These are phyloP conservation scores for Fusarium transvaalense DNA, from an alignment of 2,329 filamentous ascomycete genomes.

Conservation along the genomic window DNA sequence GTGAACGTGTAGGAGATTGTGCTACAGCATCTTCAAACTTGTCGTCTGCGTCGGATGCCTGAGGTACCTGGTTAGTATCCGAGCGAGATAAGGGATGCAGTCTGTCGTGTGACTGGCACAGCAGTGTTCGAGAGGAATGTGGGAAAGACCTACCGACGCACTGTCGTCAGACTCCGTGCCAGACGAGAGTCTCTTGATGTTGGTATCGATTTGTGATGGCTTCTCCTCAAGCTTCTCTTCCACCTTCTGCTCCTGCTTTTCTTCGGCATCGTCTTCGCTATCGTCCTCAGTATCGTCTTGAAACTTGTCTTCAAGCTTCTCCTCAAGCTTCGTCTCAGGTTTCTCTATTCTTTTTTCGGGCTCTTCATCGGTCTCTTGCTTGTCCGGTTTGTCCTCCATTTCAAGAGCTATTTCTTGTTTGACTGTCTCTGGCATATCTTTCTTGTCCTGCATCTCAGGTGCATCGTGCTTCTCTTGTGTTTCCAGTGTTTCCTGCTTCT, in stretches of 20 bases:
- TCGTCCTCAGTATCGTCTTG: conserved; percentile 8
- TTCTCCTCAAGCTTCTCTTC: conserved; percentile 15
- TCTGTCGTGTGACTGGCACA: conserved; percentile 37
- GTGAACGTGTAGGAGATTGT: conserved; percentile 72
- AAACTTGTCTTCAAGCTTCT: conserved; percentile 1
- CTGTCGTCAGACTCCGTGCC: conserved; percentile 49
- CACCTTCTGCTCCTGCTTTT: conserved; percentile 5
- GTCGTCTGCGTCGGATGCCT: conserved; percentile 54
- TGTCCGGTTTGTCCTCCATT: not conserved
- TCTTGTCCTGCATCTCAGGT: conserved; percentile 6
- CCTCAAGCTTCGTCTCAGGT: not conserved
- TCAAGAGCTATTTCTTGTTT: conserved; percentile 10
- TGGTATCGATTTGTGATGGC: conserved; percentile 36
- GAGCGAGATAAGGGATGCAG: conserved; percentile 21
- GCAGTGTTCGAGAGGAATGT: conserved; percentile 27
- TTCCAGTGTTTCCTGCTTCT: conserved; percentile 5
- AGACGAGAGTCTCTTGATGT: conserved; percentile 49
- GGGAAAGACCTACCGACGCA: conserved; percentile 49
- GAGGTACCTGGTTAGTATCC: conserved; percentile 33
- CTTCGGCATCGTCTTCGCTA: not conserved
- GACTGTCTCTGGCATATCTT: conserved; percentile 10
- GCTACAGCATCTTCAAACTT: conserved; percentile 86
- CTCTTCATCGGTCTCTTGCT: not conserved
- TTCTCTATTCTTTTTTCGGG: conserved; percentile 1
- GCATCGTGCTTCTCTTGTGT: conserved; percentile 20